Conservation (phyloP, 2,329 filamentous ascomycete species). For the Alternaria alternata region DNA sequence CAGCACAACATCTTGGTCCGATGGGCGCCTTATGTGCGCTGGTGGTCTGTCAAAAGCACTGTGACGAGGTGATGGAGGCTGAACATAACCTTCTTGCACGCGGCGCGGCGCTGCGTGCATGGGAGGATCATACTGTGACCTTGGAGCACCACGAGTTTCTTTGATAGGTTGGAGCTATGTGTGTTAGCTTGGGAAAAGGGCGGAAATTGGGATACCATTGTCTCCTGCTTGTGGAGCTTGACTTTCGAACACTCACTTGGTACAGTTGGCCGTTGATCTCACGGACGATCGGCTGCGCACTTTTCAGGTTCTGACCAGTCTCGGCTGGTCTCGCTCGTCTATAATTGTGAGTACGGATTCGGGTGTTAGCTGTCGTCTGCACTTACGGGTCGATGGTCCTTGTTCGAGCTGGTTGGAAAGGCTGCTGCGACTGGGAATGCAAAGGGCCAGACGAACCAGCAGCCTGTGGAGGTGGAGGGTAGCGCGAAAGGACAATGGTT, state of each 20-base stretch:
- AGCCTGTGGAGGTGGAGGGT: conserved; percentile 19
- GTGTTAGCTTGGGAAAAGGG: conserved; percentile 29
- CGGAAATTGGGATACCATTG: conserved; percentile 13
- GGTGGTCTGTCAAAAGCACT: conserved; percentile 24
- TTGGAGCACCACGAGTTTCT: conserved; percentile 19
- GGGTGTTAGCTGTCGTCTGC: background rate
- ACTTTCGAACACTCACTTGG: conserved; percentile 42
- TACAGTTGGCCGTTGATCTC: conserved; percentile 42
- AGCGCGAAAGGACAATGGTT: conserved; percentile 34
- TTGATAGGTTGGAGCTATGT: conserved; percentile 43
- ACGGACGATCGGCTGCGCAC: conserved; percentile 28
- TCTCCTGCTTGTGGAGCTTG: conserved; percentile 24
- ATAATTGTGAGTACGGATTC: conserved; percentile 20
- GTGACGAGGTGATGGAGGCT: conserved; percentile 20
- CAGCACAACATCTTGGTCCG: conserved; percentile 44
- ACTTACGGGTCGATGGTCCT: conserved; percentile 33
- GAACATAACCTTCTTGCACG: conserved; percentile 23
- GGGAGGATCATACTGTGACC: conserved; percentile 26
- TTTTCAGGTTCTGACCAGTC: conserved; percentile 18
- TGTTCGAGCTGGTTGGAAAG: conserved; percentile 13
- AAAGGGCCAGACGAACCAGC: conserved; percentile 16
- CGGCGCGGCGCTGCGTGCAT: conserved; percentile 18
- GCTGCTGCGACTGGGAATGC: conserved; percentile 15
- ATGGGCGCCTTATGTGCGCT: conserved; percentile 29
- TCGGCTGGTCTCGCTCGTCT: conserved; percentile 26